Evolutionary conservation across 306 rosid species (phyloP).

Genomic region (Parietaria judaica): DNA sequence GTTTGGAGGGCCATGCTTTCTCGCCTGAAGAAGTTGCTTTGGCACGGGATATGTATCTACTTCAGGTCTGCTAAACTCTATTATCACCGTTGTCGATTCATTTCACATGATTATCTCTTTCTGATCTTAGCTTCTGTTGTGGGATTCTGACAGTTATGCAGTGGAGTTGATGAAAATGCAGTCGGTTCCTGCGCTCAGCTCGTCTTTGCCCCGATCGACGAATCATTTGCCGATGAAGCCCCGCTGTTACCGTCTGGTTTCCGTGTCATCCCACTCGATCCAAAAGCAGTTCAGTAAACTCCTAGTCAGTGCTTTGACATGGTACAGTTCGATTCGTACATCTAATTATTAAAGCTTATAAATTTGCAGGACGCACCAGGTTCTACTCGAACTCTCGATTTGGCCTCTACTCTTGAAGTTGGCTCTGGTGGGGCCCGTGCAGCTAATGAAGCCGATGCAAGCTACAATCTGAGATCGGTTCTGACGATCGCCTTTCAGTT

Average conservation of each 20-base stretch:
- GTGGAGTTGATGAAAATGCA: constrained; percentile 85
- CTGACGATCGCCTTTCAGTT: constrained; percentile 93
- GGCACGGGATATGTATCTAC: constrained; percentile 82
- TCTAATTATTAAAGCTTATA: not conserved
- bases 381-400: constrained; percentile 65
- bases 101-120: not conserved
- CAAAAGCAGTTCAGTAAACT: constrained; percentile 56
- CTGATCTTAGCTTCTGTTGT: not conserved
- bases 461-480: constrained; percentile 77
- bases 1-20: constrained; percentile 93
- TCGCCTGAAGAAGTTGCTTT: constrained; percentile 79
- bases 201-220: constrained; percentile 95
- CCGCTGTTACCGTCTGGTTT: constrained; percentile 86
- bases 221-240: constrained; percentile 94
- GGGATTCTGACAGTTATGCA: constrained; percentile 57
- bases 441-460: constrained; percentile 44
- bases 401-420: constrained; percentile 88
- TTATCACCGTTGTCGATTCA: not conserved
- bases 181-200: constrained; percentile 92
- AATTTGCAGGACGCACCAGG: constrained; percentile 52
- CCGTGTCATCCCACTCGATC: constrained; percentile 87
- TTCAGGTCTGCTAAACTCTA: constrained; percentile 44
- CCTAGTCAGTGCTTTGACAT: not conserved
- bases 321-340: not conserved
- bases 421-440: constrained; percentile 56